Conservation (phyloP, 345 rosid species). For the Pugionium cornutum region DNA sequence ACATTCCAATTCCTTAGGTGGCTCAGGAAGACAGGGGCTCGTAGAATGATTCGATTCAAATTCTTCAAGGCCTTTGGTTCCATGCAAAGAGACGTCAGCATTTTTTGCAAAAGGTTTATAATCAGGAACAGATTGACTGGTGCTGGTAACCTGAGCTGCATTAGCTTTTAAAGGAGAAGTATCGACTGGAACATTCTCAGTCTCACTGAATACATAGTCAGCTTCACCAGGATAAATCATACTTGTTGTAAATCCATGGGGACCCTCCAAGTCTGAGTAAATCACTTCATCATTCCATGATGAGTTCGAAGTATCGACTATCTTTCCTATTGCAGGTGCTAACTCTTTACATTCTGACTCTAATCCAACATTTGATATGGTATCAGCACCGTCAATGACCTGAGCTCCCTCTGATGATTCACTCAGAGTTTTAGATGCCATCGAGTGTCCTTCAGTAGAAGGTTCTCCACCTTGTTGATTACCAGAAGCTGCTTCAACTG, state of each 20-base stretch:
- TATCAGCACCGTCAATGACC: constrained; percentile 25
- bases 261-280: constrained; percentile 44
- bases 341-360: constrained; percentile 31
- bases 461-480: constrained; percentile 5
- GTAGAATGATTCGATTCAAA: constrained; percentile 31
- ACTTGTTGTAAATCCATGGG: constrained; percentile 29
- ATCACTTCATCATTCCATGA: constrained; percentile 43
- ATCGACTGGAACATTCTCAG: constrained; percentile 28
- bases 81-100: constrained; percentile 50
- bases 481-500: constrained; percentile 6
- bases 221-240: constrained; percentile 36
- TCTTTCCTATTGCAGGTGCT: constrained; percentile 38
- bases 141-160: constrained; percentile 33
- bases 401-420: constrained; percentile 34
- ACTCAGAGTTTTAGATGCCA: constrained; percentile 28
- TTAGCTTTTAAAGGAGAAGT: constrained; percentile 30
- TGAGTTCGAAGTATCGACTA: constrained; percentile 34
- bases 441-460: constrained; percentile 25
- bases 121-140: constrained; percentile 44
- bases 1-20: constrained; percentile 30
- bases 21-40: constrained; percentile 30
- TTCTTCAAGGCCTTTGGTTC: constrained; percentile 47
- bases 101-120: constrained; percentile 46
- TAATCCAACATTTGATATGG: constrained; percentile 23
- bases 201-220: constrained; percentile 30